Evolutionary conservation across 495 filamentous ascomycete genomes (phyloP), one percentile per base, ranked within the genome.

Genomic region (Clavariopsis aquatica): DNA sequence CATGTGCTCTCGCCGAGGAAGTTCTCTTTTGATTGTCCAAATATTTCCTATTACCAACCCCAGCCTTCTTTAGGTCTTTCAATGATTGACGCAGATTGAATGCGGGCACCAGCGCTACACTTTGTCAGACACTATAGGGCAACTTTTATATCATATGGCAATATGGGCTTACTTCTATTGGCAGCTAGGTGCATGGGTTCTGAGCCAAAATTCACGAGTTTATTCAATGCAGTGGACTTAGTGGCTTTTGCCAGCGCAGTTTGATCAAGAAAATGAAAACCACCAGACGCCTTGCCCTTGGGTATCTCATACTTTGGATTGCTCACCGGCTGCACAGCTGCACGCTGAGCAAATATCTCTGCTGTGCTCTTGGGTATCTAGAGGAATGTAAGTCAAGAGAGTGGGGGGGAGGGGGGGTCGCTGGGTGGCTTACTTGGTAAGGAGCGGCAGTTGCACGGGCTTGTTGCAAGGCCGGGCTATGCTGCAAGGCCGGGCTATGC

Each of bases 41-140:
- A 8, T 13, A 75, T 53, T 27, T 67, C 62, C 52, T 60, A 63
- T 46, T 77, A 43, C 38, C 38, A 69, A 45, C 64, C 60, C n/a
- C 74, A 34, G 76, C 58, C 58, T 68, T 73, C 57, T 74, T 72
- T n/a, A 78, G 58, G 31, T 80, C 79, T 45, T 78, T 79, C 36
- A 74, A 63, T 19, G 79, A 82, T 63, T 74, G 76, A 49, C 78
- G 73, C n/a, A 71, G 71, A 17, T 71, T 72, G 61, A 79, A 78
- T 27, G 62, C 60, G 8, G 79, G 77, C 27, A 81, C 47, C 10
- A 69, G 71, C 20, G 73, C 75, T 74, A 72, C 69, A 29, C 47
- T 5, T 20, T 26, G 57, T 74, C 52, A 74, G 73, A 71, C 19
- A 60, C 58, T 57, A 46, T 63, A 65, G 46, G 24, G 60, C 61